These are phyloP conservation scores for Stephanocyclus meneghinianus DNA, from an alignment of 352 stramenopile species.

Conservation along the genomic window DNA sequence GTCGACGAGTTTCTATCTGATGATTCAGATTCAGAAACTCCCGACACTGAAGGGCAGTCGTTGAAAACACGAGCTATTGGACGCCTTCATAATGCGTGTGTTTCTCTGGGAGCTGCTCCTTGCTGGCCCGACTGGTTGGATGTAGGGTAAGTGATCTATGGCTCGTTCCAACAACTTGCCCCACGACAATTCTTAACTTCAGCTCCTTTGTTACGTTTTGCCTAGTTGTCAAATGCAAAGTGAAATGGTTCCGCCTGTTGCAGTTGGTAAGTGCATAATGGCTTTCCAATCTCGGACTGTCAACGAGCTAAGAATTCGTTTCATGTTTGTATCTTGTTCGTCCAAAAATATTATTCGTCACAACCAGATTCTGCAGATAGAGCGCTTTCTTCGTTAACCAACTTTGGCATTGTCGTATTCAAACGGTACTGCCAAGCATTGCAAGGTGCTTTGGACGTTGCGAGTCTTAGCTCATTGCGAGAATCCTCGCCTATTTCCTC, in stretches of 20 bases:
- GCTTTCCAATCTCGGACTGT: not conserved
- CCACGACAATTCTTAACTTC: not conserved
- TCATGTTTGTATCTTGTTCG: not conserved
- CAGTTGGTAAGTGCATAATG: slow-evolving; percentile 13
- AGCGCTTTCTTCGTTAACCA: slow-evolving; percentile 52
- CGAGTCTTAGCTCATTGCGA: not conserved
- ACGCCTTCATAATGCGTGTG: slow-evolving; percentile 62
- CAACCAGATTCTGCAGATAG: slow-evolving; percentile 41
- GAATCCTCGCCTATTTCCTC: not conserved
- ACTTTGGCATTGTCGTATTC: slow-evolving; percentile 52
- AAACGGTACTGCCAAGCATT: slow-evolving; percentile 51
- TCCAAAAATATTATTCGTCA: not conserved
- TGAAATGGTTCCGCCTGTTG: slow-evolving; percentile 43
- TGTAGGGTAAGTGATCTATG: not conserved
- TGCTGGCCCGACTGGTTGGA: slow-evolving; percentile 77
- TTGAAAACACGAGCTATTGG: slow-evolving; percentile 39
- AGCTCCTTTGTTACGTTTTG: not conserved
- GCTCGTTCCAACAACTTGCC: not conserved
- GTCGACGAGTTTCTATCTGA: slow-evolving; percentile 22
- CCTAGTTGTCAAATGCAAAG: slow-evolving; percentile 49
- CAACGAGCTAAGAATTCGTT: not conserved
- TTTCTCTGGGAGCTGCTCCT: slow-evolving; percentile 65
- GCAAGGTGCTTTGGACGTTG: slow-evolving; percentile 26
- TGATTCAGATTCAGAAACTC: slow-evolving; percentile 22
- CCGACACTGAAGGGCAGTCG: not conserved